These are phyloP conservation scores for Parastagonospora avenae DNA, from an alignment of 2,329 filamentous ascomycete species.

Conservation along the genomic window DNA sequence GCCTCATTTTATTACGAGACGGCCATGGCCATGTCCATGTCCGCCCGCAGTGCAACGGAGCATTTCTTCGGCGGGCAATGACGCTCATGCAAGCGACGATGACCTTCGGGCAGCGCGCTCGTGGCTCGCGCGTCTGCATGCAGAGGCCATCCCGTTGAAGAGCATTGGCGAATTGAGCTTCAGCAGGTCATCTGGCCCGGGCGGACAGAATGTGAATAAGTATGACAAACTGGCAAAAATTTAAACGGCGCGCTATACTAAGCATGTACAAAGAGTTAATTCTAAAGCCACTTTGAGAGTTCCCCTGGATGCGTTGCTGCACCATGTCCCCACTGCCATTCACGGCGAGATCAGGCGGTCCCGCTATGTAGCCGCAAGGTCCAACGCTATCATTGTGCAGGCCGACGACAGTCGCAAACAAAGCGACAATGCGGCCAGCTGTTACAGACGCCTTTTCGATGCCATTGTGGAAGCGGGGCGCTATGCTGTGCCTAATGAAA, in stretches of 20 bases:
- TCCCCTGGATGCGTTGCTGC: constrained; percentile 57
- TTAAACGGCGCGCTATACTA: constrained; percentile 24
- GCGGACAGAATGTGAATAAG: constrained; percentile 74
- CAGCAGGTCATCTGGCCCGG: constrained; percentile 67
- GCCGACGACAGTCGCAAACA: constrained; percentile 68
- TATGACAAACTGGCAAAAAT: constrained; percentile 39
- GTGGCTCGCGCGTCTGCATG: constrained; percentile 62
- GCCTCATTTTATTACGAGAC: constrained; percentile 9
- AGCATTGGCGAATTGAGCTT: constrained; percentile 64
- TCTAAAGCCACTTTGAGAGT: constrained; percentile 69
- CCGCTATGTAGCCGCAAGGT: constrained; percentile 61
- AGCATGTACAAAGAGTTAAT: constrained; percentile 62
- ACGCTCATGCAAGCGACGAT: constrained; percentile 25
- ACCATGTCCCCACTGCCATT: constrained; percentile 59
- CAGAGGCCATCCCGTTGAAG: constrained; percentile 59
- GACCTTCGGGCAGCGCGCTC: constrained; percentile 54
- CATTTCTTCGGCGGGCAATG: constrained; percentile 9
- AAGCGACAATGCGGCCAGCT: constrained; percentile 62
- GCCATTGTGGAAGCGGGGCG: constrained; percentile 59
- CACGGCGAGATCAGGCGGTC: constrained; percentile 58
- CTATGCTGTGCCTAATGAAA: constrained; percentile 63
- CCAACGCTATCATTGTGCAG: constrained; percentile 63
- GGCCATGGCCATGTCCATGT: not conserved
- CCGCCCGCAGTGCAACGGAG: constrained; percentile 10
- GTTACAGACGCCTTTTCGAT: constrained; percentile 63